Base-by-base conservation (phyloP, 306 rosid species). In the Macrotyloma uniflorum region DNA sequence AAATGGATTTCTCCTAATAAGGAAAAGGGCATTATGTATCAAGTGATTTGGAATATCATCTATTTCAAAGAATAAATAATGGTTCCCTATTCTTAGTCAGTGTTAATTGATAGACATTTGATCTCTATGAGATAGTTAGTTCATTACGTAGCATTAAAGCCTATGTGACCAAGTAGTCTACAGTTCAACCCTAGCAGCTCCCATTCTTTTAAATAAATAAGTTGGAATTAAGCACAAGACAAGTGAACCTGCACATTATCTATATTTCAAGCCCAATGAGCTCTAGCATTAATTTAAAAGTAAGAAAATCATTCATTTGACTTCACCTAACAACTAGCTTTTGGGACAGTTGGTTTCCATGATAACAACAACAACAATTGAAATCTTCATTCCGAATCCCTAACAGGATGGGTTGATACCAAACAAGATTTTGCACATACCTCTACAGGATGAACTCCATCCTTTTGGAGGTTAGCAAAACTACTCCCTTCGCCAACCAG, bases 361-460 rank as follows among this genome's bases (percentile, higher is more conserved):
- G 18, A 42, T 23, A 69, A 50, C 24, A 28, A 57, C 11, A 55
- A 35, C 14, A 61, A 64, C 10, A 38, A 26, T 10, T 35, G 8
- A 43, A 75, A 67, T 59, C 24, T 23, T 58, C 80, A 36, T 67
- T 51, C n/a, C 42, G 13, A 70, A 77, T 67, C 70, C 72, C 42
- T 72, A 57, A 72, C 46, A 61, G 46, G 13, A 69, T 24, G 26
- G 12, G 18, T 28, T 18, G 45, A 67, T 13, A 74, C 57, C 51
- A 69, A 54, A 65, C 32, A 78, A 67, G 53, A 51, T 78, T 66
- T 46, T 61, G 66, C 14, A 46, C 71, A 72, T 90, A 88, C 98
- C 92, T 86, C 80, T 66, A 6, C 69, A 28, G 70, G 30, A 85
- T 55, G 67, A 78, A 61, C 77, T 81, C 76, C 96, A 63, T 80